These are phyloP conservation scores for Xylariomycetidae sp. DNA, from an alignment of 2,329 filamentous ascomycete genomes.

Conservation along the genomic window DNA sequence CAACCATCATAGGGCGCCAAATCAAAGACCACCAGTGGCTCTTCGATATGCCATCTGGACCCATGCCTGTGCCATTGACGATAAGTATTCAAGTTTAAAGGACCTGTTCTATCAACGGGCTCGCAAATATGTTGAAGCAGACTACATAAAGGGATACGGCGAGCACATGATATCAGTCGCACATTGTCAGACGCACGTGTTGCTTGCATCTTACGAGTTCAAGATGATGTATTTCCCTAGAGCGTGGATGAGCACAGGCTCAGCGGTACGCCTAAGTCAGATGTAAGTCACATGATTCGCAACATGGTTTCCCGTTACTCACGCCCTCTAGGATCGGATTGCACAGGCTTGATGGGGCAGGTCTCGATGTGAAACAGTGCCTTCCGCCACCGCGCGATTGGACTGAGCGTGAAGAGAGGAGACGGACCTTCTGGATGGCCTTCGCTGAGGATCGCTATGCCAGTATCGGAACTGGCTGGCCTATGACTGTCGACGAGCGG, in stretches of 20 bases:
- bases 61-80: conserved; percentile 78
- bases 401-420: conserved; percentile 87
- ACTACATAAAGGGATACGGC: conserved; percentile 89
- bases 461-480: conserved; percentile 96
- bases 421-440: conserved; percentile 91
- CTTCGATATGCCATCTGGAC: conserved; percentile 95
- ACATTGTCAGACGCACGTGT: conserved; percentile 78
- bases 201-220: conserved; percentile 85
- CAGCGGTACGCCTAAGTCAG: conserved; percentile 73
- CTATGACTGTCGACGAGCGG: conserved; percentile 86
- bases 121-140: conserved; percentile 83
- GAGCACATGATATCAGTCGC: conserved; percentile 82
- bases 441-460: conserved; percentile 90
- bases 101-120: conserved; percentile 87
- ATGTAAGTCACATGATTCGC: conserved; percentile 53
- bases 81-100: conserved; percentile 75
- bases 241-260: conserved; percentile 88
- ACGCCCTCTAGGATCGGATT: conserved; percentile 75
- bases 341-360: conserved; percentile 76
- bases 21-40: conserved; percentile 79
- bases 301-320: conserved; percentile 45
- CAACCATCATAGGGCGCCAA: conserved; percentile 54
- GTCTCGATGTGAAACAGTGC: conserved; percentile 89
- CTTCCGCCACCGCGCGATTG: conserved; percentile 82
- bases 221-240: conserved; percentile 96